Base-by-base conservation (phyloP, 495 filamentous ascomycete genomes). In the Penicillium bovifimosum region DNA sequence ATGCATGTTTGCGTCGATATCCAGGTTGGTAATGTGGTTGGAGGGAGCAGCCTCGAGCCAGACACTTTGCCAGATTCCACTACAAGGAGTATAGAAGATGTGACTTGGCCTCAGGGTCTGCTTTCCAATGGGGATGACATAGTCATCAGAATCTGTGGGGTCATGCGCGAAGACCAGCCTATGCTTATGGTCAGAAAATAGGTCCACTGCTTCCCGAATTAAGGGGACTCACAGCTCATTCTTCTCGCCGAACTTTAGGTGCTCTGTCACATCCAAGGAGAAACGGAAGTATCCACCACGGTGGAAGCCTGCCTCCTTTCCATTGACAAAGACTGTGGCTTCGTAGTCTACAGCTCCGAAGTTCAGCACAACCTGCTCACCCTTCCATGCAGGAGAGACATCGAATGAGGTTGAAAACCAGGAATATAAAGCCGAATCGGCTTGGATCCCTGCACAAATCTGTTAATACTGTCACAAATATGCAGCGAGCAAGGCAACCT, bases 271-370 rank as follows among this genome's bases (percentile, higher is more conserved):
- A 53, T 87, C 84, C 16, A 86, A 55, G 0, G 69, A 68, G 56
- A 86, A 86, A 6, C 75, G 71, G 54, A 75, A 83, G 58, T 86
- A 86, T 2, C 84, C 84, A 20, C 85, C 84, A 11, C 70, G 71
- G 42, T 87, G 71, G 45, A 74, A 77, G 4, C 72, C 78, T 8
- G 74, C 76, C 8, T 79, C 45, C 29, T 74, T 45, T 0, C 80
- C 80, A 50, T 87, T 86, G 58, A 87, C 68, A 44, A 79, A 84
- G 1, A 87, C 79, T 0, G 79, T 82, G 0, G 84, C 80, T 55
- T 86, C 76, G 53, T 86, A 82, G 53, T 87, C 85, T 9, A 87
- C 81, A 1, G 85, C 85, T 38, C 79, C 85, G 47, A 87, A 87
- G 44, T 86, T 80, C n/a, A 87, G 70, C 46, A 85, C 47, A 4